Conservation (phyloP, 2,329 filamentous ascomycete species). For the Diplocarpon rosae region DNA sequence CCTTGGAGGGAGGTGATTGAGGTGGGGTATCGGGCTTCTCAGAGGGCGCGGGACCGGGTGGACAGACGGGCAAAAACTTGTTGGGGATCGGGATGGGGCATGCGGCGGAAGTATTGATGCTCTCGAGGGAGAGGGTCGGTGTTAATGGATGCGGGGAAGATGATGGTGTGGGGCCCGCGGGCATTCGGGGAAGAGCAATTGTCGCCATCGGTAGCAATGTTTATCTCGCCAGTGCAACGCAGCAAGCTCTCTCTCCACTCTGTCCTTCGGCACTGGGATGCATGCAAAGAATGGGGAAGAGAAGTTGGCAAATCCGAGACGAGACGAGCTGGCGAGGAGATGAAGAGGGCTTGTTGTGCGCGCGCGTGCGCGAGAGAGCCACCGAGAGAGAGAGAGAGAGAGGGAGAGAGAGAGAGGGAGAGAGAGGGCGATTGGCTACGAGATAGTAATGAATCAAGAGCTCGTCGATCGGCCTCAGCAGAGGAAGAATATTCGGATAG, state of each 20-base stretch:
- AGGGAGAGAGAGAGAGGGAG: neutral
- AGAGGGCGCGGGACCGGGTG: slow-evolving; percentile 57
- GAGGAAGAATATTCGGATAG: neutral
- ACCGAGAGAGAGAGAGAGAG: neutral
- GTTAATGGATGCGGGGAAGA: slow-evolving; percentile 36
- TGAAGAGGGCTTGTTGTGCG: slow-evolving; percentile 1
- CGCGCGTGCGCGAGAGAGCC: too few species aligned
- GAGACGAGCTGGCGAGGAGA: slow-evolving; percentile 3
- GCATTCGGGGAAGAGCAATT: slow-evolving; percentile 34
- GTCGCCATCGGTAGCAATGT: slow-evolving; percentile 26
- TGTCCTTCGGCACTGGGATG: slow-evolving; percentile 6
- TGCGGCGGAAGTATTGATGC: slow-evolving; percentile 39
- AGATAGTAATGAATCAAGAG: too few species aligned
- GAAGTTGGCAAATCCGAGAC: slow-evolving; percentile 2
- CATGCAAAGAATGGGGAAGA: slow-evolving; percentile 8
- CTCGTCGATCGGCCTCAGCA: too few species aligned
- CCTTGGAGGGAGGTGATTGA: slow-evolving; percentile 51
- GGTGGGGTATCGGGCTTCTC: slow-evolving; percentile 50
- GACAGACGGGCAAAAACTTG: slow-evolving; percentile 82
- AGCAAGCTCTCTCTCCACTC: slow-evolving; percentile 3
- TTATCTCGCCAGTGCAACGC: neutral
- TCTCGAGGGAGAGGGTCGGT: slow-evolving; percentile 40
- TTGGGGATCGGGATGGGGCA: slow-evolving; percentile 62
- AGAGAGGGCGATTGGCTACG: neutral
- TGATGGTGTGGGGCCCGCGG: slow-evolving; percentile 25